A percentile compares a stretch with the other conserved stretches of the same genome.
These are phyloP conservation scores for Fraxinus sp. DNA, from an alignment of 305 asterid genomes.

Conservation along the genomic window DNA sequence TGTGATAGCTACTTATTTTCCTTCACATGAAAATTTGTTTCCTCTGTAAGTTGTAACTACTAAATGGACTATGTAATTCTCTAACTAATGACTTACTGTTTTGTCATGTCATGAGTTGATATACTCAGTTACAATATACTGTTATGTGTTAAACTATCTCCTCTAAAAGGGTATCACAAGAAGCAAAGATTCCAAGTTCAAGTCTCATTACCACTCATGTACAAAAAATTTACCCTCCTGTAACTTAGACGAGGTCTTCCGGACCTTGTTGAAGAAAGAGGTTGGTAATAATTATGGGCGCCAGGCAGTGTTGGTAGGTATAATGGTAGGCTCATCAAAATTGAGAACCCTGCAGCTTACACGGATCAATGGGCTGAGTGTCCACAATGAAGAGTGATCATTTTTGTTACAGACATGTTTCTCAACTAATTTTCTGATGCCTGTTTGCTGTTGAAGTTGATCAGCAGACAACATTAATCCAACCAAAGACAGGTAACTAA, in stretches of 20 bases:
- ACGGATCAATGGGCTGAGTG: constrained; percentile 19
- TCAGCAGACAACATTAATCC: constrained; percentile 28
- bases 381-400: constrained; percentile 21
- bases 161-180: neutral
- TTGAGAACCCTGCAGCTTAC: neutral
- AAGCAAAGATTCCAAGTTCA: neutral
- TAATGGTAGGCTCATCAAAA: constrained; percentile 2
- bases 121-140: neutral
- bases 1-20: constrained; percentile 19
- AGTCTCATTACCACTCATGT: neutral
- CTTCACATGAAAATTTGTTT: constrained; percentile 26
- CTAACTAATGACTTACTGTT: constrained; percentile 24
- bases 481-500: constrained; percentile 30
- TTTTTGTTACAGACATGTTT: constrained; percentile 19
- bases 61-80: constrained; percentile 22
- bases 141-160: neutral
- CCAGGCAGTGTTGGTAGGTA: constrained; percentile 3
- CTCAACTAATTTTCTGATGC: constrained; percentile 8
- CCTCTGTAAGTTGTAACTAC: constrained; percentile 34
- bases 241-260: neutral
- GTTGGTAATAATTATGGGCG: neutral
- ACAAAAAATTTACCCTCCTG: neutral
- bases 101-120: neutral
- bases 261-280: neutral
- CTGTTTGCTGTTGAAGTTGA: constrained; percentile 25